Conservation (phyloP, 2,329 filamentous ascomycete genomes). For the Zelopaecilomyces penicillatus region DNA sequence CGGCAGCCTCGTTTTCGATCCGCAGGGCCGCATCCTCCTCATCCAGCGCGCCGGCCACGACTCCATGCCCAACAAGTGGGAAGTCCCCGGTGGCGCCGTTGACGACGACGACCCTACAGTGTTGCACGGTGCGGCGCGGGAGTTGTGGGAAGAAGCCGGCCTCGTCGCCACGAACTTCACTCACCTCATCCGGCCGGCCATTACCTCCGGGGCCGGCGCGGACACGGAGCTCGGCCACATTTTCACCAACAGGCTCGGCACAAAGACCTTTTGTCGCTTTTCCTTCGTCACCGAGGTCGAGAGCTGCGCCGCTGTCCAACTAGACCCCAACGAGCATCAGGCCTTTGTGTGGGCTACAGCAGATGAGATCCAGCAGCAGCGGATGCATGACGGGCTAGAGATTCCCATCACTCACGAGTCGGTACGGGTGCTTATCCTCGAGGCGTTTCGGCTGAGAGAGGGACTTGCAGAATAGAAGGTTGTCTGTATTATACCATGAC, state of each 20-base stretch:
- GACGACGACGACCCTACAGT: conserved; percentile 34
- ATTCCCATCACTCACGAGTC: conserved; percentile 23
- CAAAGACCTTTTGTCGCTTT: conserved; percentile 22
- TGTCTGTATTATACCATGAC: no score
- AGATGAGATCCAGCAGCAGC: conserved; percentile 24
- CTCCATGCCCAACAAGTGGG: conserved; percentile 38
- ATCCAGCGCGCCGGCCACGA: conserved; percentile 38
- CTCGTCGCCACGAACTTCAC: conserved; percentile 23
- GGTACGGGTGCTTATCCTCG: conserved; percentile 19
- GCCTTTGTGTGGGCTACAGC: conserved; percentile 31
- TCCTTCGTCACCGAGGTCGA: conserved; percentile 29
- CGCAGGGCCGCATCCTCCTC: conserved; percentile 30
- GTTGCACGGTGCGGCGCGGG: conserved; percentile 34
- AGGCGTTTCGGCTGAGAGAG: conserved; percentile 21
- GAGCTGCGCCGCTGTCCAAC: conserved; percentile 17
- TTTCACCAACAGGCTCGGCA: conserved; percentile 27
- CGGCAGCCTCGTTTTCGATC: conserved; percentile 27
- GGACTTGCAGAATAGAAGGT: no score
- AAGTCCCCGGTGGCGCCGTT: conserved; percentile 40
- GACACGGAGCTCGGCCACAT: conserved; percentile 12
- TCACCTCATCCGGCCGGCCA: conserved; percentile 13
- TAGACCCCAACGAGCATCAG: conserved; percentile 34
- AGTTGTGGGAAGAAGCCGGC: conserved; percentile 41
- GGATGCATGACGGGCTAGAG: conserved; percentile 15
- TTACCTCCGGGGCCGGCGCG: conserved; percentile 15